Base-by-base conservation (phyloP, 345 rosid species). In the Erucastrum elatum region DNA sequence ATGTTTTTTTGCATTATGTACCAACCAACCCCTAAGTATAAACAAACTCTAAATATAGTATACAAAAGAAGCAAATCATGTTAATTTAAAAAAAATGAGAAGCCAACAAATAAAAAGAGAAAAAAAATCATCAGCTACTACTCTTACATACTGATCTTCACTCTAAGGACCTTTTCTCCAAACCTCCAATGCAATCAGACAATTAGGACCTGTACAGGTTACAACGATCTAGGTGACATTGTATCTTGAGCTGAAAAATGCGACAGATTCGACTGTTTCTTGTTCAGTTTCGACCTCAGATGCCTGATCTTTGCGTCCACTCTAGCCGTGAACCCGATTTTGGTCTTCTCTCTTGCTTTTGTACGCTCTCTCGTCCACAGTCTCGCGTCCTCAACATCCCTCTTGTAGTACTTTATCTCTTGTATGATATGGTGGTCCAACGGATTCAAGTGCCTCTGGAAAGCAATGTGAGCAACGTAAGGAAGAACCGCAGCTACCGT, bases 381-480 rank as follows among this genome's bases (percentile, higher is more conserved):
- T 56, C 80, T 79, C 49, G 84, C 84, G 64, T 96, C 99, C 84
- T 89, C 87, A 0, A 89, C 84, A 8, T 96, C 99, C 64, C 91
- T 88, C 82, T 73, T 87, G 80, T 87, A 93, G 82, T 89, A 87
- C 81, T 91, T 91, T 80, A 95, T 95, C 84, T 91, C 98, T 84
- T 95, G 99, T 64, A 95, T 89, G 84, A 95, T 89, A 68, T 93
- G 98, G 82, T 95, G 99, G 81, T 95, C 97, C 91, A 93, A 59
- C 2, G 99, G 98, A 60, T 88, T 83, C 77, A 90, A 84, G 64
- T 84, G 85, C 82, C 97, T 90, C 70, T 93, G 97, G 85, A 86
- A 88, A 2, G 97, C 81, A 11, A 90, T 81, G 84, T 91, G 90
- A 26, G 77, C 74, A 30, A 93, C 72, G 75, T 93, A 95, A 6